Conservation (phyloP, 306 rosid species). For the Vigna mungo region DNA sequence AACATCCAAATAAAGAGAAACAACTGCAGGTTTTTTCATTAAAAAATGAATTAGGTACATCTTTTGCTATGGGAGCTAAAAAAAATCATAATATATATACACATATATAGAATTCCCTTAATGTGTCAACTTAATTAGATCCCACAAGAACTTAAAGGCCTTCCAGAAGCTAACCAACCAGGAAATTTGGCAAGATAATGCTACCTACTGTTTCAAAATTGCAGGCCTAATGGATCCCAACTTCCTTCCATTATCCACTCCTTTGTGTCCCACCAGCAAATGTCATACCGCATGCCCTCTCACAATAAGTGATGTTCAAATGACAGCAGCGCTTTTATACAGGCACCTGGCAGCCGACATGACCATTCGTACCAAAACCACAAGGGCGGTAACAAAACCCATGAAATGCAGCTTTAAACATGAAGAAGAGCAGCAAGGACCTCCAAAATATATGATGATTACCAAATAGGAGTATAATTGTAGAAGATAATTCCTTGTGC, state of each 20-base stretch:
- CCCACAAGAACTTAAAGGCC: constrained; percentile 33
- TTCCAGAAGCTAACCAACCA: constrained; percentile 32
- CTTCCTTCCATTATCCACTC: constrained; percentile 37
- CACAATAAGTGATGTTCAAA: constrained; percentile 30
- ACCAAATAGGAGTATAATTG: constrained; percentile 12
- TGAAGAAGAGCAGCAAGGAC: constrained; percentile 37
- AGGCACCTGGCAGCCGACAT: constrained; percentile 3
- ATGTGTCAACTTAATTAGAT: constrained; percentile 41
- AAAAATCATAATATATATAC: constrained; percentile 26
- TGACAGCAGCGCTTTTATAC: background rate
- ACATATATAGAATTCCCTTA: constrained; percentile 42
- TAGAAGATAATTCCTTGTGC: constrained; percentile 28
- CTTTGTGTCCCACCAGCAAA: constrained; percentile 28
- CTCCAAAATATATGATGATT: constrained; percentile 26
- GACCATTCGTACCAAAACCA: background rate
- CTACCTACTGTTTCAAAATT: constrained; percentile 42
- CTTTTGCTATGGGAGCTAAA: constrained; percentile 35
- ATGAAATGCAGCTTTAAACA: constrained; percentile 16
- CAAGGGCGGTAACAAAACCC: constrained; percentile 16
- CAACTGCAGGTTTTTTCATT: constrained; percentile 41
- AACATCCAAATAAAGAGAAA: constrained; percentile 20
- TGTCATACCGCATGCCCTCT: constrained; percentile 28
- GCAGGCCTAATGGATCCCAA: constrained; percentile 42
- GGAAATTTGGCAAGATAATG: constrained; percentile 39
- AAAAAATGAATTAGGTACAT: constrained; percentile 46